A percentile compares a stretch with the other conserved stretches of the same genome.
phyloP scores from a whole-genome alignment of 768 basidiomycete genomes.

The Xerocomus brunneocitrinus region DNA sequence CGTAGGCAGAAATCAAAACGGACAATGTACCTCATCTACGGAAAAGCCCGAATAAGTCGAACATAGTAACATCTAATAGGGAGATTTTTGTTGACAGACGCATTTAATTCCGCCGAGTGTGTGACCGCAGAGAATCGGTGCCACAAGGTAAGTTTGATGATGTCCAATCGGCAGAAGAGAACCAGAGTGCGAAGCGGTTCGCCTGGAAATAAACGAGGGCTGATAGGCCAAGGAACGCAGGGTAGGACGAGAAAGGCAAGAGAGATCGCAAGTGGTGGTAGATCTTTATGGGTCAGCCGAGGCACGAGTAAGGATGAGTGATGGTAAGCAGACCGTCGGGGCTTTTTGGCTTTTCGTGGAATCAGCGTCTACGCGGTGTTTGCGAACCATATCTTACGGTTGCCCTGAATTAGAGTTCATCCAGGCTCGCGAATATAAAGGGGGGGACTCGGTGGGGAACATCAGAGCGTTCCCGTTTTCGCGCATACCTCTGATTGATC shows the following conservation, averaged over 20 bases:
- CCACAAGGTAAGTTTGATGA: conserved; percentile 36
- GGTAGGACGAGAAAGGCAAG: conserved; percentile 31
- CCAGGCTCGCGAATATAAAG: conserved; percentile 29
- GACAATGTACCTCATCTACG: conserved; percentile 33
- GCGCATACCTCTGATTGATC: not conserved
- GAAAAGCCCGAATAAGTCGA: conserved; percentile 25
- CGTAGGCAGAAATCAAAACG: conserved; percentile 19
- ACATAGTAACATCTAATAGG: conserved; percentile 41
- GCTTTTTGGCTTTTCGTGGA: conserved; percentile 27
- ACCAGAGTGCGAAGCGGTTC: conserved; percentile 43
- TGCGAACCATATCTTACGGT: conserved; percentile 17
- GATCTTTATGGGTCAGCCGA: conserved; percentile 26
- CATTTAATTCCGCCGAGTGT: conserved; percentile 31
- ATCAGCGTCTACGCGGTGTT: conserved; percentile 30
- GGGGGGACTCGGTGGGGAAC: conserved; percentile 5
- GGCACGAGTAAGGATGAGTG: conserved; percentile 24
- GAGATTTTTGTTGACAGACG: conserved; percentile 40
- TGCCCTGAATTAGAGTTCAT: conserved; percentile 28
- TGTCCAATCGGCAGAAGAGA: conserved; percentile 47
- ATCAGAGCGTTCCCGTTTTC: conserved; percentile 14
- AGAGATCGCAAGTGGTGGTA: conserved; percentile 1
- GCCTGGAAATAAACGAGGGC: conserved; percentile 35
- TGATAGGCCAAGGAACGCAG: conserved; percentile 28
- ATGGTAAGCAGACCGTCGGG: conserved; percentile 22
- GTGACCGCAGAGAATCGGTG: conserved; percentile 24